A percentile compares a stretch with the other conserved stretches of the same genome.
phyloP scores from a whole-genome alignment of 2,329 filamentous ascomycete species.

The Apiospora phragmitis region DNA sequence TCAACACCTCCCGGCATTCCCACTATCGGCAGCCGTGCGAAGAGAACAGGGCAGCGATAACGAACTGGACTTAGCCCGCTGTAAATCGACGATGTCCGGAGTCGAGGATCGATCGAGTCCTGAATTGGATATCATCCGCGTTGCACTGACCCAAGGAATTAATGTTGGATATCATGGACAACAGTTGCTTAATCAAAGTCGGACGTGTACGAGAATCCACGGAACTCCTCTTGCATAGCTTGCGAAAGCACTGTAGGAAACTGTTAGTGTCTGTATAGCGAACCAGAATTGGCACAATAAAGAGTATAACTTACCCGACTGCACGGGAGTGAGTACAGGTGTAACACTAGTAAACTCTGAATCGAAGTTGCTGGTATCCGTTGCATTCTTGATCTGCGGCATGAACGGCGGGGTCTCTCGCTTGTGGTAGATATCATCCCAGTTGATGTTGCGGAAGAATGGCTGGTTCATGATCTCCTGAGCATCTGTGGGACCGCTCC shows the following conservation, averaged over 20 bases:
- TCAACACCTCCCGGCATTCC: neutral
- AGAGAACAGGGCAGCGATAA: neutral
- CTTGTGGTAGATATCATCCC: conserved; percentile 99
- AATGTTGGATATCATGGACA: neutral
- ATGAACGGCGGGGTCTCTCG: conserved; percentile 84
- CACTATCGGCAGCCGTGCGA: too few relatives aligned
- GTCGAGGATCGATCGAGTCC: neutral
- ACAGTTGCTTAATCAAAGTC: conserved; percentile 68
- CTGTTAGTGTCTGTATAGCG: neutral
- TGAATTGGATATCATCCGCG: neutral
- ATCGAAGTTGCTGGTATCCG: conserved; percentile 99
- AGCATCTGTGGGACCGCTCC: conserved; percentile 92
- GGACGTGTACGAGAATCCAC: conserved; percentile 95
- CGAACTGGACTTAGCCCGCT: neutral
- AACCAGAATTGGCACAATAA: neutral
- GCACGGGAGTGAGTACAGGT: conserved; percentile 92
- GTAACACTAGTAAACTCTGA: conserved; percentile 98
- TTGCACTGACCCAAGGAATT: neutral
- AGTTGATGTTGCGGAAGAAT: conserved; percentile 97
- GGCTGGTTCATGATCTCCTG: conserved; percentile 99
- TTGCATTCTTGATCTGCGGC: conserved; percentile 85
- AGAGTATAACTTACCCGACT: conserved; percentile 74
- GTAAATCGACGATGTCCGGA: neutral
- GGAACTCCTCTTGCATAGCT: conserved; percentile 99
- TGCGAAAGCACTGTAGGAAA: conserved; percentile 79